phyloP scores from a whole-genome alignment of 768 basidiomycete species.

The Cystobasidium tubakii region DNA sequence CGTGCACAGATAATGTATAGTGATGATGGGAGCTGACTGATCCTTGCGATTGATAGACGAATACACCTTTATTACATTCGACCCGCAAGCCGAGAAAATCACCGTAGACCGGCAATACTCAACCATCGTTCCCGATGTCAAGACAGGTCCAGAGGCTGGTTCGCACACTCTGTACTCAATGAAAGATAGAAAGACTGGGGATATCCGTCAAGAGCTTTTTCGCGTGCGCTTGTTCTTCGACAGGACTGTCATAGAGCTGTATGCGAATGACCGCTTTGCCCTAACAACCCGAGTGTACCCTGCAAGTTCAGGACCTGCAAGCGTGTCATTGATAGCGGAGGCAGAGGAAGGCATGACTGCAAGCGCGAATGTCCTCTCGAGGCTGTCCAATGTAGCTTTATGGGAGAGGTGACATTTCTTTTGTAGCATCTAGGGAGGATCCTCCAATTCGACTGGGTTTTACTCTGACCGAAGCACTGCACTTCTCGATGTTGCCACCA shows the following conservation, averaged over 20 bases:
- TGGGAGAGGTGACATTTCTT: too few relatives aligned
- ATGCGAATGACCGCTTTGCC: conserved; percentile 2
- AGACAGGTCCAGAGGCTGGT: not conserved
- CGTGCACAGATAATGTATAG: not conserved
- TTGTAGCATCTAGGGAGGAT: too few relatives aligned
- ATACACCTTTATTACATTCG: not conserved
- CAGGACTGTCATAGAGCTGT: not conserved
- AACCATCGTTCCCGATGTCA: not conserved
- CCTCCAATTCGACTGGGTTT: too few relatives aligned
- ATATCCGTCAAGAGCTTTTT: not conserved
- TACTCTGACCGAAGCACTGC: too few relatives aligned
- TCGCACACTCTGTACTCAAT: not conserved
- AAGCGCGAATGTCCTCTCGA: too few relatives aligned
- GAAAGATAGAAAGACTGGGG: not conserved
- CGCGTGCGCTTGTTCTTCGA: not conserved
- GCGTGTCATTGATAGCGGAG: too few relatives aligned
- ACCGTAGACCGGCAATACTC: not conserved
- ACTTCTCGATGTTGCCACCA: too few relatives aligned
- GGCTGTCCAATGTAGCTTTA: too few relatives aligned
- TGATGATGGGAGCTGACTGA: not conserved
- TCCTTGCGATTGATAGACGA: not conserved
- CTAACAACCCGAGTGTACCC: not conserved
- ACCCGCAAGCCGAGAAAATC: not conserved
- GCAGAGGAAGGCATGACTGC: too few relatives aligned
- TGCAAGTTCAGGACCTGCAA: not conserved